Base-by-base conservation (phyloP, 2,329 filamentous ascomycete genomes). In the Lasiodiplodia gonubiensis region DNA sequence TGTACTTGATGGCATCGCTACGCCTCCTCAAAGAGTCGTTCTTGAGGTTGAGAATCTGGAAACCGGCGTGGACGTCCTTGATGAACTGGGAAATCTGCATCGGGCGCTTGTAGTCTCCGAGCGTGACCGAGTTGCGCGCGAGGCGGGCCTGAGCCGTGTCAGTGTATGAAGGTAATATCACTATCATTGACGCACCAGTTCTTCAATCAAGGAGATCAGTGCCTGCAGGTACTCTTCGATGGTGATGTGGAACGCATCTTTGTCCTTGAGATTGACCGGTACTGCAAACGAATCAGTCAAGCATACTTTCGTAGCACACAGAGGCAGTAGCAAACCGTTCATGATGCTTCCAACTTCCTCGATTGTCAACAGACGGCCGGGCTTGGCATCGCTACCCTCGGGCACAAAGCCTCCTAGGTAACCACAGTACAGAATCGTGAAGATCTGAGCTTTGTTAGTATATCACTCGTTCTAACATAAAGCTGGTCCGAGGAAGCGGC, bases 181-280 rank as follows among this genome's bases (percentile, higher is more conserved):
- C 21, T 5, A 55, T 23, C 6, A 5, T 12, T n/a, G 42, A 71
- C 81, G 51, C 79, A 88, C 86, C 74, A 99, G 86, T 81, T 99
- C 95, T 75, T 97, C 93, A 48, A 95, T 92, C 68, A 98, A 87
- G 69, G 90, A 88, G 68, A 95, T 94, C 68, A 98, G 85, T 16
- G 93, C 90, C 68, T 96, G 89, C 27, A 99, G 89, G 80, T 99
- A 99, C 81, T 99, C 95, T 80, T 99, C 95, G 74, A 98, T 94
- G 52, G 93, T 96, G 74, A 99, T 85, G 79, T 99, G 95, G 85
- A 99, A 99, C 61, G 89, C 88, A 77, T 98, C 94, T 69, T 87
- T 84, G 74, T 94, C 91, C 79, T 97, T 97, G 74, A 97, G 86
- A 77, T 97, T 97, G 70, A 95, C 90, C 14, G 93, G 94, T 12